Evolutionary conservation across 768 basidiomycete genomes (phyloP), one percentile per base, ranked within the genome.

Genomic region (Russula abietina): DNA sequence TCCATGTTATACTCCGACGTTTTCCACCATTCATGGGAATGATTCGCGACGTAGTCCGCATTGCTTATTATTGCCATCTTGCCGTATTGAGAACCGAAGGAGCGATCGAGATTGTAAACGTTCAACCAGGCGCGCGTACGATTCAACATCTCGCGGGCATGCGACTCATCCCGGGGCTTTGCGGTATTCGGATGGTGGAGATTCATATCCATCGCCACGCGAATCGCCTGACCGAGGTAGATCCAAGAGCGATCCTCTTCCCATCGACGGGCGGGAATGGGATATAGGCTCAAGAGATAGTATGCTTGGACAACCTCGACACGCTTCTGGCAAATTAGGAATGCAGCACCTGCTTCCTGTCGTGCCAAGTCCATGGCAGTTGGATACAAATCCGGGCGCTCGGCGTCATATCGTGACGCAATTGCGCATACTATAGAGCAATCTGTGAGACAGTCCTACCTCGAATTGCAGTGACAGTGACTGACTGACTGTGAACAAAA

Each of bases 191-290:
- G 91, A 30, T 89, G 81, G 67, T 97, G 90, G 33, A 98, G 80
- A 69, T 95, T 95, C 39, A 98, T 80, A 71, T 96, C 93, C 43
- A 86, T 89, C 1, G 93, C 94, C 61, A 91, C 83, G 66, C 92
- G 80, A 62, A 95, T 93, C 10, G 89, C 93, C 43, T 94, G 78
- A 11, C 93, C 93, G 39, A 96, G 84, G 72, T 89, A 92, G 38
- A 95, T 74, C 90, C 91, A 97, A 56, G 87, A 87, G 30, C 92
- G 80, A 69, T 96, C 92, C 61, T 96, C 92, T 69, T 94, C 92
- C 87, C 91, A 94, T 41, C 85, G 82, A 57, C 83, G 81, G 0
- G 85, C 79, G 2, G 90, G 89, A 0, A 88, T 78, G 59, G 86
- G 85, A 74, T 88, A 88, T 68, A 96, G 72, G 71, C 89, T 85